Base-by-base conservation (phyloP, 2,329 filamentous ascomycete genomes). In the Penicillium sp. region DNA sequence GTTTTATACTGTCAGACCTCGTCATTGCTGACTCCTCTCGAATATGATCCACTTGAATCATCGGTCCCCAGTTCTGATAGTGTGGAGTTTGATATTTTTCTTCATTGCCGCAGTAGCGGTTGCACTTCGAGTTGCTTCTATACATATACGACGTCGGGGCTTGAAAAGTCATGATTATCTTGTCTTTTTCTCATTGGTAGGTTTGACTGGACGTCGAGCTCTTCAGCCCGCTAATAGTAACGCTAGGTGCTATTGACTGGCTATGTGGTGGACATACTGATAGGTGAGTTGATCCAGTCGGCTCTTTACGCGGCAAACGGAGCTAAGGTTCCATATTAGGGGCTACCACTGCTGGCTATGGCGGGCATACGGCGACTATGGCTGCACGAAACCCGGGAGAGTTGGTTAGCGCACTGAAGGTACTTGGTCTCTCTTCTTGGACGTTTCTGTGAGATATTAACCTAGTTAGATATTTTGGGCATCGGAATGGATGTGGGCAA, bases 401-500 rank as follows among this genome's bases (percentile, higher is more conserved):
- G 36, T 40, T 57, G 50, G 39, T 21, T n/a, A 57, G 34, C 16
- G 54, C 54, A 34, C 47, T 57, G 15, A 57, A 57, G 44, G 54
- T 57, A 54, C 4, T 7, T 19, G 2, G 1, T 33, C 19, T 19
- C 4, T 5, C 2, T 29, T 8, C 8, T 31, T 16, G 8, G 0
- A 15, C 2, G 2, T 25, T 5, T 2, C 11, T 33, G 5, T 11
- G 13, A 33, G 11, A 3, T 23, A 25, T 31, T 53, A n/a, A 57
- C 11, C 2, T 1, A 5, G 5, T 31, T 31, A 63, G 59, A 53
- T 50, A 3, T 63, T 63, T 21, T 63, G 55, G 50, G 53, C 59
- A 23, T 63, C 60, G 3, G 59, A 63, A 45, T 63, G 60, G 56
- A 53, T 63, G 19, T 63, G 56, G 55, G 51, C 59, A 5, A 60